Conservation (phyloP, 257 asterid species). For the Fraxinus pennsylvanica region DNA sequence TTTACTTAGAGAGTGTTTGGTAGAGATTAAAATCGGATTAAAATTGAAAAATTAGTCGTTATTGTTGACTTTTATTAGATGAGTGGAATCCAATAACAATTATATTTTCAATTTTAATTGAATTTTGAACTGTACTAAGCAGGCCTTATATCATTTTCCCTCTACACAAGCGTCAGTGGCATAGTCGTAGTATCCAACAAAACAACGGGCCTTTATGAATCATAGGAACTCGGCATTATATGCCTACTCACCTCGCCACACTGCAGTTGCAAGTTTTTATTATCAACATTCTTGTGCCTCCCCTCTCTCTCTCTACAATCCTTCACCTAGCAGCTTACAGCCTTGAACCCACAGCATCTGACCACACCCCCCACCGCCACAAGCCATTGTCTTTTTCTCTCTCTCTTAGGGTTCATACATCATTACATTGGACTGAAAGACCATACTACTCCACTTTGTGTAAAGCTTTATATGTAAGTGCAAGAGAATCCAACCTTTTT, state of each 20-base stretch:
- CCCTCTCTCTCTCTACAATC: conserved; percentile 28
- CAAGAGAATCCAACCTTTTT: background rate
- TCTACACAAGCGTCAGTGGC: conserved; percentile 22
- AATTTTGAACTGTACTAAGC: no score
- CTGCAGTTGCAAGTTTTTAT: conserved; percentile 32
- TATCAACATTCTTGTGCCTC: conserved; percentile 31
- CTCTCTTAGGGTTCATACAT: conserved; percentile 50
- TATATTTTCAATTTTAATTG: no score
- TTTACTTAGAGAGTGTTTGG: no score
- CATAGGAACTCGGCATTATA: conserved; percentile 1
- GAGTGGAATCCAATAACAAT: no score
- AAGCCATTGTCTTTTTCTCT: background rate
- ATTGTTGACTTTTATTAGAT: no score
- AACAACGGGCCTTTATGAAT: conserved; percentile 15
- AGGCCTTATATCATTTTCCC: no score
- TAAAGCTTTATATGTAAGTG: background rate
- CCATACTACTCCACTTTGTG: background rate
- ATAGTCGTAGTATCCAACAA: conserved; percentile 16
- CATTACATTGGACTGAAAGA: conserved; percentile 16
- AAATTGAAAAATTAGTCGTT: no score
- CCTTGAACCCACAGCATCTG: conserved; percentile 46
- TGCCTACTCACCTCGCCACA: conserved; percentile 18
- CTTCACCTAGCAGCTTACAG: conserved; percentile 51
- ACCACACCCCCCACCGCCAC: conserved; percentile 20
- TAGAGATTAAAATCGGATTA: no score